Percentiles rank a stretch among this genome's conserved stretches.
phyloP scores from a whole-genome alignment of 768 basidiomycete genomes.

The Cubamyces sp. region DNA sequence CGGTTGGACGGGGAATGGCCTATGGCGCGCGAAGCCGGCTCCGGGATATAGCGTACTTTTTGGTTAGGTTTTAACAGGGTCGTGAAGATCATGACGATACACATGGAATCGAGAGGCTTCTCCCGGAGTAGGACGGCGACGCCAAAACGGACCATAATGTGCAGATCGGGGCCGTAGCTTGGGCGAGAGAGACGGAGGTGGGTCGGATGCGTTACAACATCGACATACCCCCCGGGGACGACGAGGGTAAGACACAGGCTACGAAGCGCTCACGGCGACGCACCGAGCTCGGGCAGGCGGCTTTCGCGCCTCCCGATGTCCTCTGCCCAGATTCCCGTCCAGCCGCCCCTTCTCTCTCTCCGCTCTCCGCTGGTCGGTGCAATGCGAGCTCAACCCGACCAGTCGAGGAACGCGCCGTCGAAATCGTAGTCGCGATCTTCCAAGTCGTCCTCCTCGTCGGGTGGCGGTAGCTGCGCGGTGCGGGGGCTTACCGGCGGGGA shows the following conservation, averaged over 20 bases:
- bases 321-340: neutral
- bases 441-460: constrained; percentile 24
- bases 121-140: neutral
- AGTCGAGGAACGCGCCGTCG: constrained; percentile 35
- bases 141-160: neutral
- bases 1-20: neutral
- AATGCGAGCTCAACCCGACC: constrained; percentile 30
- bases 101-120: neutral
- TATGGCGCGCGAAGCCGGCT: neutral
- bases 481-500: constrained; percentile 36
- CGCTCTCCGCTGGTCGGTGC: neutral
- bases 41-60: constrained; percentile 1
- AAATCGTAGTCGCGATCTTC: constrained; percentile 32
- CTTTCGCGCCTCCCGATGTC: constrained; percentile 8
- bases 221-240: constrained; percentile 7
- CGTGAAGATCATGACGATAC: neutral
- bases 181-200: neutral
- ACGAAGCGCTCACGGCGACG: constrained; percentile 22
- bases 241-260: constrained; percentile 13
- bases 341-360: neutral
- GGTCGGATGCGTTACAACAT: constrained; percentile 8
- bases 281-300: constrained; percentile 16
- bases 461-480: constrained; percentile 25
- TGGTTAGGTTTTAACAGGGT: neutral
- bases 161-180: neutral